A percentile compares a stretch with the other conserved stretches of the same genome.
phyloP scores from a whole-genome alignment of 495 filamentous ascomycete genomes.

The Chaetomium tenue region DNA sequence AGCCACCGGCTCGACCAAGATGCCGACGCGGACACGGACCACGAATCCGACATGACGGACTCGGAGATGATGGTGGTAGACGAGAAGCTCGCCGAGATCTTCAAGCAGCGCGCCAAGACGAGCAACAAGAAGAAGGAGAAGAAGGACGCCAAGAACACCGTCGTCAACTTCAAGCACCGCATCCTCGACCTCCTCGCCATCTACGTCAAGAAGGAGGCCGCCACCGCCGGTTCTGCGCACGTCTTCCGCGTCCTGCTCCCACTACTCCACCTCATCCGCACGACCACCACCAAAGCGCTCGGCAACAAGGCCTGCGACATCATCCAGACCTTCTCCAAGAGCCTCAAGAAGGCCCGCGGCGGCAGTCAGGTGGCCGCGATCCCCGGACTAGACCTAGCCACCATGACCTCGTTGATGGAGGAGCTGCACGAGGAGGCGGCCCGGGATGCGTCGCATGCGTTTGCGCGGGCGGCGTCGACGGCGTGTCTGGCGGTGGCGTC shows the following conservation, averaged over 20 bases:
- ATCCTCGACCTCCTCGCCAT: constrained; percentile 84
- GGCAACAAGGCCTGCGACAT: constrained; percentile 67
- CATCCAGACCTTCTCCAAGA: constrained; percentile 67
- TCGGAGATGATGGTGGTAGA: constrained; percentile 94
- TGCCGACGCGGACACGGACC: constrained; percentile 50
- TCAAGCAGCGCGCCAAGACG: constrained; percentile 63
- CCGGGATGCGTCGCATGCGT: constrained; percentile 54
- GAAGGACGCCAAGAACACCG: constrained; percentile 81
- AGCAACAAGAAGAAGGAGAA: constrained; percentile 71
- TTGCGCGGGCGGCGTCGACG: constrained; percentile 49
- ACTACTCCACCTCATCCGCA: constrained; percentile 45
- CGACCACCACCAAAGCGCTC: constrained; percentile 67
- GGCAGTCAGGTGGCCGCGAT: constrained; percentile 28
- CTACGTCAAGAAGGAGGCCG: constrained; percentile 75
- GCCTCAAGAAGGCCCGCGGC: constrained; percentile 57
- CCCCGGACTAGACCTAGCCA: constrained; percentile 36
- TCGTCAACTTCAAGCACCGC: constrained; percentile 92
- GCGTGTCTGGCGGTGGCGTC: constrained; percentile 51
- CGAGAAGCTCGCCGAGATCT: constrained; percentile 74
- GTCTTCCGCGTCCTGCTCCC: constrained; percentile 68
- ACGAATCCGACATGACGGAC: constrained; percentile 81
- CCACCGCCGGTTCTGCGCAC: constrained; percentile 50
- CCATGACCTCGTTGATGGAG: constrained; percentile 57
- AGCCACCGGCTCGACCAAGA: constrained; percentile 58
- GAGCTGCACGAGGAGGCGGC: constrained; percentile 70